Evolutionary conservation across 2,329 filamentous ascomycete genomes (phyloP), one percentile per base, ranked within the genome.

Genomic region (Conoideocrella luteorostrata): DNA sequence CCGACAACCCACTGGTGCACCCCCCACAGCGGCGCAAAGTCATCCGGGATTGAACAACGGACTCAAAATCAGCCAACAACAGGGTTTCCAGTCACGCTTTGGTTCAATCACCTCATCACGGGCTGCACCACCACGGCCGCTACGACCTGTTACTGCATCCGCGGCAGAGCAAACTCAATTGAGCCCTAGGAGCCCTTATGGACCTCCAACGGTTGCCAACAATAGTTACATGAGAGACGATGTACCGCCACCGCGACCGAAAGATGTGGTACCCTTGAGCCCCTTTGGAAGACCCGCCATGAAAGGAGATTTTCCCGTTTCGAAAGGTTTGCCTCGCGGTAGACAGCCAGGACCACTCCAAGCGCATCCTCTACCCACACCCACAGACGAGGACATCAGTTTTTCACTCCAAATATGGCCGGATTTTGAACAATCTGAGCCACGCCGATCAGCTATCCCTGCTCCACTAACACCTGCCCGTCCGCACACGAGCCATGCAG

Each of bases 241-340:
- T 5, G 35, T 48, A 12, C 37, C 42, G 4, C 35, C 52, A 18
- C 38, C 45, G 7, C 45, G 33, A 9, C 45, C 42, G 9, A 21
- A 44, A 11, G 49, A 54, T 10, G 39, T 24, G 13, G 41, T 47
- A 4, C 47, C 52, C 6, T 43, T 32, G 6, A 65, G 61, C 24
- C 59, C 62, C 1, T 58, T 60, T 21, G 47, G 49, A 4, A 53
- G 51, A 9, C 50, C 47, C 4, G 53, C 55, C 0, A 57, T 62
- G 32, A 60, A 60, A 35, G 63, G 62, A 1, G 55, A 60, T 7
- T 66, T 65, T 17, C 61, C 63, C 2, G 38, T 59, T 5, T 56
- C 53, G 23, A 64, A 60, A 7, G 62, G 62, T 2, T 53, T 67
- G 11, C 64, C 63, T 2, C 55, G 64, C 21, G 64, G 64, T 2